Evolutionary conservation across 495 filamentous ascomycete species (phyloP).

Genomic region (Penicillium goetzii): DNA sequence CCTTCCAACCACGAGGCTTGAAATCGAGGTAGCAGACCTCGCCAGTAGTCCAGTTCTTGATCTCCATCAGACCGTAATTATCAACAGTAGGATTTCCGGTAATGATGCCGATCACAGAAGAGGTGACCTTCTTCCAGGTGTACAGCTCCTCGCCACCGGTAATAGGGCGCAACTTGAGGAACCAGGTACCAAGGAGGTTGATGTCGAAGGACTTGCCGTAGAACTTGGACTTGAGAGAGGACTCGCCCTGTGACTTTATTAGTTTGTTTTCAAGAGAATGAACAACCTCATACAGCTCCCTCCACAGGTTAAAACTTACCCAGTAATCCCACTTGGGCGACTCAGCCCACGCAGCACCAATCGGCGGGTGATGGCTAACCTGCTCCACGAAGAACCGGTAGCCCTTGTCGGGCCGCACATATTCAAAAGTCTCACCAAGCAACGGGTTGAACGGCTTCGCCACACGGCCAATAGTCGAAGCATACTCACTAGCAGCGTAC

Average conservation of each 20-base stretch:
- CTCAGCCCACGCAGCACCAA: conserved; percentile 93
- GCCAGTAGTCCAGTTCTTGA: conserved; percentile 95
- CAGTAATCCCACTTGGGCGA: conserved; percentile 96
- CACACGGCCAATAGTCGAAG: conserved; percentile 93
- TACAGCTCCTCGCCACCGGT: conserved; percentile 86
- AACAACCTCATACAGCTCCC: too few species aligned
- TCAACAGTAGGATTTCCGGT: conserved; percentile 96
- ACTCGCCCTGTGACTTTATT: conserved; percentile 66
- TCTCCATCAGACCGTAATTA: conserved; percentile 96
- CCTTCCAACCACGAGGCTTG: conserved; percentile 94
- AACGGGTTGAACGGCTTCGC: conserved; percentile 98
- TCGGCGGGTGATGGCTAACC: conserved; percentile 95
- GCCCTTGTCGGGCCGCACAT: conserved; percentile 90
- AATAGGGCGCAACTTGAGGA: conserved; percentile 80
- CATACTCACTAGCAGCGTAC: conserved; percentile 94
- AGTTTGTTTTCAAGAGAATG: not conserved
- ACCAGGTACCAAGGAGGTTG: conserved; percentile 96
- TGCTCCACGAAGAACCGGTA: conserved; percentile 99
- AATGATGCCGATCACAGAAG: conserved; percentile 97
- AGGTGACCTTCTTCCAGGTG: conserved; percentile 99
- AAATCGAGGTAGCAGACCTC: conserved; percentile 91
- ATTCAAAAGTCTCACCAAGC: conserved; percentile 96
- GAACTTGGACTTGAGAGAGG: conserved; percentile 95
- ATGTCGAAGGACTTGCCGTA: conserved; percentile 98
- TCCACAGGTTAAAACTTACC: conserved; percentile 44